A percentile compares a stretch with the other conserved stretches of the same genome.
Evolutionary conservation across 148 eudicot genomes (phyloP).

Genomic region (Vaccinium vitisidaea): DNA sequence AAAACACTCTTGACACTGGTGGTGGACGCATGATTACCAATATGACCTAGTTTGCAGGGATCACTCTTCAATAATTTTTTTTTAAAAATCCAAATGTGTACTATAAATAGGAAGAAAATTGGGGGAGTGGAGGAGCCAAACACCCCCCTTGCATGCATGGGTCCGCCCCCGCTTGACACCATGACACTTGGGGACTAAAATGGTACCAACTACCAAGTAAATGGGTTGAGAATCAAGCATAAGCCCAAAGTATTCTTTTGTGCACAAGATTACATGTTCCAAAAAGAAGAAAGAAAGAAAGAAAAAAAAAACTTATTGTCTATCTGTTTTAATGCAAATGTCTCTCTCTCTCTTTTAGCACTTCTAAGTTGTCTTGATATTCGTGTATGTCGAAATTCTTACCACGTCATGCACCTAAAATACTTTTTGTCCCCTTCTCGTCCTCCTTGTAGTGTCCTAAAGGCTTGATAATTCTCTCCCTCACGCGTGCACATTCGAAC

Average conservation of each 20-base stretch:
- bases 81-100: too few relatives aligned
- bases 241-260: background rate
- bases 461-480: background rate
- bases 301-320: background rate
- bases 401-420: background rate
- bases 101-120: too few relatives aligned
- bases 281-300: too few relatives aligned
- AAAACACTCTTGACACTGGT: background rate
- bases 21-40: too few relatives aligned
- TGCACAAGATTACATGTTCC: background rate
- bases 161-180: background rate
- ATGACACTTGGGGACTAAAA: background rate
- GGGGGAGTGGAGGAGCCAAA: too few relatives aligned
- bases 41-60: too few relatives aligned
- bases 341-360: background rate
- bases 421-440: background rate
- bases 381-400: background rate
- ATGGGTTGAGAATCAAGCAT: background rate
- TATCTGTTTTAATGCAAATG: background rate
- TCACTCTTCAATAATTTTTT: too few relatives aligned
- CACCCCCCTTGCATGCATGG: too few relatives aligned
- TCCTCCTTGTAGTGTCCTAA: background rate
- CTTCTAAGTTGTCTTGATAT: background rate
- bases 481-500: background rate
- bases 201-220: background rate